phyloP scores from a whole-genome alignment of 2,329 filamentous ascomycete genomes.

The Bipolaris oryzae region DNA sequence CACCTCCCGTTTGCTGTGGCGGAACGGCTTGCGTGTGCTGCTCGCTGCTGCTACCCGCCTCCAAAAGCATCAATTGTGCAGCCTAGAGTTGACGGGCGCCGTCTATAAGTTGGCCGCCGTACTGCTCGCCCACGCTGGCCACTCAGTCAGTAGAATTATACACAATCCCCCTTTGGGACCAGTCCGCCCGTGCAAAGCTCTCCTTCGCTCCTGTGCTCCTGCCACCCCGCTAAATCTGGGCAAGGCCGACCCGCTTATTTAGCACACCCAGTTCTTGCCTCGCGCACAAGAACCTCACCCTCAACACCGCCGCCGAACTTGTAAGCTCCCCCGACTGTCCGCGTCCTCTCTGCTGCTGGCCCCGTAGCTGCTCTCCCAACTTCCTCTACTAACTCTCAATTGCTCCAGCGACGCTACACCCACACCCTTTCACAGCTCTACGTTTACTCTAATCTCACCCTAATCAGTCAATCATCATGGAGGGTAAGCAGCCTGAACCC shows the following conservation, averaged over 20 bases:
- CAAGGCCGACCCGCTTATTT: constrained; percentile 52
- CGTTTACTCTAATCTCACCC: constrained; percentile 46
- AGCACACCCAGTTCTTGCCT: constrained; percentile 49
- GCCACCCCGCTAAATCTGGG: constrained; percentile 48
- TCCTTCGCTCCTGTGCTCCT: constrained; percentile 31
- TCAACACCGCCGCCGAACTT: constrained; percentile 39
- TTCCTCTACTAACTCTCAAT: constrained; percentile 37
- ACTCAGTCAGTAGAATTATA: constrained; percentile 12
- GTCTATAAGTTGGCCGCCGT: constrained; percentile 22
- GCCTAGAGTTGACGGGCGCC: constrained; percentile 27
- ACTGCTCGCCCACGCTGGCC: constrained; percentile 1
- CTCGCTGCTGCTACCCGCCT: not conserved
- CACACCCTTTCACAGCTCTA: constrained; percentile 40
- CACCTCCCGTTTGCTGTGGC: constrained; percentile 36
- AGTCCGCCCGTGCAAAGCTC: constrained; percentile 33
- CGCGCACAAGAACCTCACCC: constrained; percentile 48
- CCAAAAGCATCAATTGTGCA: constrained; percentile 29
- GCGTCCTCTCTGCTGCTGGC: constrained; percentile 35
- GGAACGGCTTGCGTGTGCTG: constrained; percentile 44
- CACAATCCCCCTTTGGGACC: constrained; percentile 18
- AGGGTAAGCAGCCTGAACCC: constrained; percentile 65
- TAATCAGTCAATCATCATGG: constrained; percentile 64
- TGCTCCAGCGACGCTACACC: constrained; percentile 39
- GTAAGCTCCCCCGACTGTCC: constrained; percentile 41
- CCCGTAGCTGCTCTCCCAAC: constrained; percentile 26